Conservation (phyloP, 176 grass and related monocot species). For the Carex kokanica region DNA sequence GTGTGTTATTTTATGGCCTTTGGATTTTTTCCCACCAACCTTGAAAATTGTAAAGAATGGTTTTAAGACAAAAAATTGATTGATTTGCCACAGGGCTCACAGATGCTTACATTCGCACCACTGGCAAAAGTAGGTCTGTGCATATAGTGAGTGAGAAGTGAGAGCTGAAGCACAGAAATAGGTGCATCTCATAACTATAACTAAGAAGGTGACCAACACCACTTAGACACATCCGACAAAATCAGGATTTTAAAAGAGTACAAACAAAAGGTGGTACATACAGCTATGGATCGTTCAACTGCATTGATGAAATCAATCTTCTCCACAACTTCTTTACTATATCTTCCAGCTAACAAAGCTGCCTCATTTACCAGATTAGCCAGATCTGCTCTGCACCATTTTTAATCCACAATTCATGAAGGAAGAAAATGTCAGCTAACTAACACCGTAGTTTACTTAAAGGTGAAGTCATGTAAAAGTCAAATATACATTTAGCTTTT, state of each 20-base stretch:
- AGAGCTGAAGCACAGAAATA: not conserved
- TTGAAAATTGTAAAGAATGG: not conserved
- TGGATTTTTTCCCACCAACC: not conserved
- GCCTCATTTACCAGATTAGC: slow-evolving; percentile 99
- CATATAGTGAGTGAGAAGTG: not conserved
- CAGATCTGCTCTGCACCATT: slow-evolving; percentile 87
- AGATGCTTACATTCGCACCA: not conserved
- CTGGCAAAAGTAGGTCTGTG: not conserved
- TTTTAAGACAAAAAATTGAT: not conserved
- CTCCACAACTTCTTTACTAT: slow-evolving; percentile 90
- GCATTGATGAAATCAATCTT: slow-evolving; percentile 93
- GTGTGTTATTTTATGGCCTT: not conserved
- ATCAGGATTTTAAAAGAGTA: not conserved
- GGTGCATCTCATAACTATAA: not conserved
- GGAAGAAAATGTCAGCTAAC: slow-evolving; percentile 1
- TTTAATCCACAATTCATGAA: slow-evolving; percentile 19
- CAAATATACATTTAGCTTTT: slow-evolving; percentile 14
- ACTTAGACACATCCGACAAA: slow-evolving; percentile 2
- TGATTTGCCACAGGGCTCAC: not conserved
- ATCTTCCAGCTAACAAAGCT: slow-evolving; percentile 87
- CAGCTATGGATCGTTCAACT: slow-evolving; percentile 98
- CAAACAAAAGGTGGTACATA: slow-evolving; percentile 43
- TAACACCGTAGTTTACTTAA: not conserved
- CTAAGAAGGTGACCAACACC: not conserved
- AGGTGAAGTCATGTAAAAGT: not conserved